Evolutionary conservation across 1,139 yeast species (phyloP), one percentile per base, ranked within the genome.

Genomic region (Geotrichum fermentans): DNA sequence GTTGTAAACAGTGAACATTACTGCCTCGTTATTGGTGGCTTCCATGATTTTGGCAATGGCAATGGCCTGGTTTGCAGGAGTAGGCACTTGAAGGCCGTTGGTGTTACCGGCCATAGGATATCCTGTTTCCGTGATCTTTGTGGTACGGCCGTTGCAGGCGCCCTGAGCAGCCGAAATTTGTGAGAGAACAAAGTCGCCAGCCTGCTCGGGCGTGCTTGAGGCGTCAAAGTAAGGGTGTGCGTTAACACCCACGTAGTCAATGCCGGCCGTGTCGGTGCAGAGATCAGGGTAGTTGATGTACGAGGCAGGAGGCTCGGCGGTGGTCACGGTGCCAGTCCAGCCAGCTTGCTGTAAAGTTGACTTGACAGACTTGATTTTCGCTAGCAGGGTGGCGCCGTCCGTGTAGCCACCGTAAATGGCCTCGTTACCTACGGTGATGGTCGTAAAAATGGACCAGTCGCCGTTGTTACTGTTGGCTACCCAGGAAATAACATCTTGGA

Each of bases 231-330:
- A 89, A 4, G 96, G 78, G 65, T 89, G 96, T 22, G 95, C 81
- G 65, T 89, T 88, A 59, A 87, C 77, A 52, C 95, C 95, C 56
- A 86, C 89, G 58, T 83, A 77, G 66, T 86, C 95, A 55, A 85
- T 75, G 11, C 57, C 64, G 29, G 72, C 83, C 18, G 86, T 76
- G 22, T 37, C 47, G 0, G 79, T 74, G 71, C 97, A 89, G 59
- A 89, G 74, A 20, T 67, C 67, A 8, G 95, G 88, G 63, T 83
- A 58, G 47, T 70, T 66, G 61, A 77, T 76, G 66, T 74, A 88
- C 16, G 81, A 68, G n/a, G 77, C 83, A 17, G 96, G 95, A 47
- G 96, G 95, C 65, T 89, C 97, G 46, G 95, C 79, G 24, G 95
- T 88, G 26, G 95, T 81, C 38, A 89, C 73, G 50, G 71, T 62